Base-by-base conservation (phyloP, 129 eudicot genomes). In the Rutidosis leptorrhynchoides region DNA sequence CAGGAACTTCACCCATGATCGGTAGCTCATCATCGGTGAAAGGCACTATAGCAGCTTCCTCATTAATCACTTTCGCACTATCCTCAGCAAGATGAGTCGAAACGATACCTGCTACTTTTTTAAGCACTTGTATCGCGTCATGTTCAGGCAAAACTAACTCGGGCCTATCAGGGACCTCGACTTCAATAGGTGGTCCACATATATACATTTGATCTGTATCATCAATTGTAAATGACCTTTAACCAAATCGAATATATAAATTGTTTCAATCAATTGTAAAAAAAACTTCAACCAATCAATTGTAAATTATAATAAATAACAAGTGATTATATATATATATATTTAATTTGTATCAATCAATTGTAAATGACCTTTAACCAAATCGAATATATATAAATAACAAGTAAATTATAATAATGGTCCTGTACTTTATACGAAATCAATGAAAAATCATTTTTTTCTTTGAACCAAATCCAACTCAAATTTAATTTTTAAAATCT, bases 31-130 rank as follows among this genome's bases (percentile, higher is more conserved):
- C 97, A 24, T 84, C 84, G 3, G 92, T 90, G 79, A 87, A 87
- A 0, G 97, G 97, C 82, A 90, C 74, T 70, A 80, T 72, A 73
- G 95, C 84, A 1, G 89, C 97, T 54, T 84, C 93, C 80, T 90
- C 97, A 1, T 83, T 90, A 59, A 76, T 90, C 75, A 90, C 95
- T 6, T 15, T 48, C 1, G 80, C 86, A 62, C 65, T 82, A 3
- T 80, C 90, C 69, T 87, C 85, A 46, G 29, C 69, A 25, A 90
- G 76, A 74, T 87, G 85, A 61, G 84, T 87, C 12, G 95, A 87
- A 11, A 87, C 89, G 0, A 69, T 84, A 37, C 67, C 64, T 0
- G 89, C 93, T 21, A 87, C 97, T 33, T 65, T 75, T 54, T 84
- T 87, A 17, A 90, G 92, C 58, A 74, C 79, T 19, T 20, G 22